phyloP scores from a whole-genome alignment of 169 alveolate species.

The Plasmodium relictum region DNA sequence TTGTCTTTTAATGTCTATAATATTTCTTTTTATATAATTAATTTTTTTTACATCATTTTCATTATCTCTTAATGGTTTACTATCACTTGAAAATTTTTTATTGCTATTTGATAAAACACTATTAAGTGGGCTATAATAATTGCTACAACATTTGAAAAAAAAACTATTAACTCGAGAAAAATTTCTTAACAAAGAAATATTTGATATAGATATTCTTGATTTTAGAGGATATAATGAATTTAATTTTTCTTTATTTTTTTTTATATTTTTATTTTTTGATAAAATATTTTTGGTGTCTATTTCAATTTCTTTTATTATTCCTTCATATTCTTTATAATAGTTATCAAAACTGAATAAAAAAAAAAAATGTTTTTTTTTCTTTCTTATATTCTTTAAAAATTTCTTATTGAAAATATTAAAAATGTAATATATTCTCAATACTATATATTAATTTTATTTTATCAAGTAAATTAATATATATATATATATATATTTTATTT shows the following conservation, averaged over 20 bases:
- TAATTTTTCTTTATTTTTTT: constrained; percentile 11
- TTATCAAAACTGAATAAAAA: constrained; percentile 8
- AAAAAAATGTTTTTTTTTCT: neutral
- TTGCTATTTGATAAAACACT: neutral
- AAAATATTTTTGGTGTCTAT: constrained; percentile 22
- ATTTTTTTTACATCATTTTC: neutral
- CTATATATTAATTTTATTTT: no score
- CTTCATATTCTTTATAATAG: constrained; percentile 14
- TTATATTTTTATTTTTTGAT: constrained; percentile 7
- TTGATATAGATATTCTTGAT: constrained; percentile 18
- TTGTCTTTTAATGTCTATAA: constrained; percentile 37
- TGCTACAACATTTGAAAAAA: constrained; percentile 36
- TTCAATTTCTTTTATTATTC: constrained; percentile 8
- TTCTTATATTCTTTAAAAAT: no score
- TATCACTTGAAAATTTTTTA: neutral
- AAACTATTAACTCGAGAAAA: constrained; percentile 57
- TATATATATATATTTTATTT: neutral
- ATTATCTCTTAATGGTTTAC: neutral
- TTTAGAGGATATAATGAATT: neutral
- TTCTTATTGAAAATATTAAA: no score
- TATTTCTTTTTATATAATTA: constrained; percentile 51
- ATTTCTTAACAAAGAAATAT: constrained; percentile 41
- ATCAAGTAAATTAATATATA: neutral
- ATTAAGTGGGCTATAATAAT: constrained; percentile 58
- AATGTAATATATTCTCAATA: no score